phyloP scores from a whole-genome alignment of 208 protist genomes.

The Leishmania braziliensis region DNA sequence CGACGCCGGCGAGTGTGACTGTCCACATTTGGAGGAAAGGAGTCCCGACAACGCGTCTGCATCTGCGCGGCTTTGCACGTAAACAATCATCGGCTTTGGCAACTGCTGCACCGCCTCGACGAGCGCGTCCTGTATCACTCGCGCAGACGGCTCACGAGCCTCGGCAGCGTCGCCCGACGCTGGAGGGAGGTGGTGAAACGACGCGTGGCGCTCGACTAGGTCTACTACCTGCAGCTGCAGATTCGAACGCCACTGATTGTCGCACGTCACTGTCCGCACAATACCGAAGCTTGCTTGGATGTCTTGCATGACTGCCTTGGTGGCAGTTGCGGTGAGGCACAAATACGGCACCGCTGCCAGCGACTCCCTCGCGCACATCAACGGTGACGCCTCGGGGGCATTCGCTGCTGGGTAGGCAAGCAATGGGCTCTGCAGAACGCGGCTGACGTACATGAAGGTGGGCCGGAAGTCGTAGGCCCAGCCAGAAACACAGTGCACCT shows the following conservation, averaged over 20 bases:
- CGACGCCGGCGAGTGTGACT: neutral
- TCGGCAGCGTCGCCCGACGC: neutral
- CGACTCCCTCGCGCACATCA: neutral
- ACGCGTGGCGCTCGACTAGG: constrained; percentile 24
- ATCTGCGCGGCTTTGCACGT: constrained; percentile 82
- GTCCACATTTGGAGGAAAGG: constrained; percentile 41
- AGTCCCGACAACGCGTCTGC: constrained; percentile 72
- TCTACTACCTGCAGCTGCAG: constrained; percentile 62
- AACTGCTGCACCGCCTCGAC: constrained; percentile 62
- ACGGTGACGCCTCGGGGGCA: constrained; percentile 4
- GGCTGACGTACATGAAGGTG: constrained; percentile 79
- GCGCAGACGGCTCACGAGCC: constrained; percentile 32
- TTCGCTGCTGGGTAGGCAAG: constrained; percentile 7
- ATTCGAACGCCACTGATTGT: constrained; percentile 58
- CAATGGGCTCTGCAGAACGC: constrained; percentile 45
- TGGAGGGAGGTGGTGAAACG: constrained; percentile 4
- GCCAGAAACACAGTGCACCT: constrained; percentile 96
- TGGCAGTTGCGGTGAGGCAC: constrained; percentile 89
- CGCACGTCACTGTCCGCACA: constrained; percentile 43
- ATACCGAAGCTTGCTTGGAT: constrained; percentile 73
- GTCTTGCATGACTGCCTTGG: constrained; percentile 76
- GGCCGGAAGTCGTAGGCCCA: constrained; percentile 97
- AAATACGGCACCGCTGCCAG: constrained; percentile 48
- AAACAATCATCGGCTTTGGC: constrained; percentile 88
- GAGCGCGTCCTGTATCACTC: constrained; percentile 59